phyloP scores from a whole-genome alignment of 2,329 filamentous ascomycete genomes.

The Apiospora aurea region DNA sequence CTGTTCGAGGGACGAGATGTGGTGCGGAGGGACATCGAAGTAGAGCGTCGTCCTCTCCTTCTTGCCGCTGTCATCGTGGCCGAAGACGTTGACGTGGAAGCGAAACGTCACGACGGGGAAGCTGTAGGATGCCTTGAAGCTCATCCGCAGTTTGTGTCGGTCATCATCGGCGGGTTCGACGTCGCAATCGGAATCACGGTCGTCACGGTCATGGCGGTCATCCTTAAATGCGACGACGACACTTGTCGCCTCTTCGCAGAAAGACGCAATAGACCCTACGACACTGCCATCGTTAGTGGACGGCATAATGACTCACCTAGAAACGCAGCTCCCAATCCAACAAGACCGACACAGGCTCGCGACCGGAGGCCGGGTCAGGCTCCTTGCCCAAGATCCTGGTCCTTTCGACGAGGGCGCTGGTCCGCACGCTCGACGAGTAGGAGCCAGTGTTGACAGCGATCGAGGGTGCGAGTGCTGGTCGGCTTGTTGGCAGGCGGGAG shows the following conservation, averaged over 20 bases:
- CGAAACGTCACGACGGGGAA: conserved; percentile 25
- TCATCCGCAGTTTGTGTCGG: conserved; percentile 22
- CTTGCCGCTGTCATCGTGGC: conserved; percentile 19
- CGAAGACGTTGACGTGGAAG: conserved; percentile 24
- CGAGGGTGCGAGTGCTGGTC: conserved; percentile 29
- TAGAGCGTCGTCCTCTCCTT: conserved; percentile 26
- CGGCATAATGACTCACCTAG: conserved; percentile 23
- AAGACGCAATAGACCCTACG: conserved; percentile 4
- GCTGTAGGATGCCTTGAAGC: conserved; percentile 24
- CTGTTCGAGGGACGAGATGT: conserved; percentile 26
- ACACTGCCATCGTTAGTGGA: conserved; percentile 16
- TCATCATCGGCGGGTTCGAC: too few relatives aligned
- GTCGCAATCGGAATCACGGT: too few relatives aligned
- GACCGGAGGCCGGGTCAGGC: conserved; percentile 25
- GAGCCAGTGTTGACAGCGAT: conserved; percentile 26
- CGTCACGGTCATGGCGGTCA: background rate
- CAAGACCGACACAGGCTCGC: conserved; percentile 27
- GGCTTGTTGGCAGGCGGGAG: conserved; percentile 13
- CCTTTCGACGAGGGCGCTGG: conserved; percentile 28
- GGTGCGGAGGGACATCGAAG: conserved; percentile 25
- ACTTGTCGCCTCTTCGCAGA: conserved; percentile 19
- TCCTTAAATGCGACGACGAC: conserved; percentile 24
- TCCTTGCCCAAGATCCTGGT: conserved; percentile 28
- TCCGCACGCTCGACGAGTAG: conserved; percentile 25
- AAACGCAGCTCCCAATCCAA: conserved; percentile 15